These are phyloP conservation scores for Evernia prunastri DNA, from an alignment of 495 filamentous ascomycete genomes.

Conservation along the genomic window DNA sequence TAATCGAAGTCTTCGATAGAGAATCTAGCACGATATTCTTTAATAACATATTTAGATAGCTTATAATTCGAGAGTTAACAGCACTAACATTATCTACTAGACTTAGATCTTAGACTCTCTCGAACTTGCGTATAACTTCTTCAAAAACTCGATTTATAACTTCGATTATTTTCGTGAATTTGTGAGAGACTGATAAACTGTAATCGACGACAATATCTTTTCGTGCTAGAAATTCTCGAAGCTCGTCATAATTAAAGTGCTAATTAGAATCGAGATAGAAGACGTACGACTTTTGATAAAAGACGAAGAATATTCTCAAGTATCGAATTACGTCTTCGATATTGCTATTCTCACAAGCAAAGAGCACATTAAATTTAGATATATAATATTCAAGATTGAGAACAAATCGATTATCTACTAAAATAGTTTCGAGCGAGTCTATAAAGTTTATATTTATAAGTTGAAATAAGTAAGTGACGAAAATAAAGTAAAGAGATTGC, in stretches of 20 bases:
- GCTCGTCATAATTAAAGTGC: neutral
- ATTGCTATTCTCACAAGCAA: neutral
- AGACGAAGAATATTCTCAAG: neutral
- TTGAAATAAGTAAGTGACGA: too few species aligned
- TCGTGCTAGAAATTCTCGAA: neutral
- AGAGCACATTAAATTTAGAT: neutral
- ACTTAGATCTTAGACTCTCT: neutral
- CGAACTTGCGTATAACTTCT: neutral
- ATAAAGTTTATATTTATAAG: neutral
- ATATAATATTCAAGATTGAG: neutral
- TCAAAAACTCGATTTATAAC: neutral
- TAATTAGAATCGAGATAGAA: neutral
- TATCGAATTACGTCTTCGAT: neutral
- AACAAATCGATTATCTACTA: neutral
- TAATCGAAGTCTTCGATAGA: neutral
- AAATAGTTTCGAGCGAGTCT: neutral
- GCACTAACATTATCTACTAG: neutral
- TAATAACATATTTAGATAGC: neutral
- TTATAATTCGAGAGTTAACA: neutral
- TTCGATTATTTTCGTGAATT: neutral
- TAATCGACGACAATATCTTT: neutral
- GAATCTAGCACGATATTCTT: neutral
- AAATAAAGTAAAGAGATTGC: too few species aligned
- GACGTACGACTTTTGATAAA: neutral
- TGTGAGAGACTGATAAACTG: neutral